Conservation (phyloP, 345 rosid species). For the Zanthoxylum bungeanum region DNA sequence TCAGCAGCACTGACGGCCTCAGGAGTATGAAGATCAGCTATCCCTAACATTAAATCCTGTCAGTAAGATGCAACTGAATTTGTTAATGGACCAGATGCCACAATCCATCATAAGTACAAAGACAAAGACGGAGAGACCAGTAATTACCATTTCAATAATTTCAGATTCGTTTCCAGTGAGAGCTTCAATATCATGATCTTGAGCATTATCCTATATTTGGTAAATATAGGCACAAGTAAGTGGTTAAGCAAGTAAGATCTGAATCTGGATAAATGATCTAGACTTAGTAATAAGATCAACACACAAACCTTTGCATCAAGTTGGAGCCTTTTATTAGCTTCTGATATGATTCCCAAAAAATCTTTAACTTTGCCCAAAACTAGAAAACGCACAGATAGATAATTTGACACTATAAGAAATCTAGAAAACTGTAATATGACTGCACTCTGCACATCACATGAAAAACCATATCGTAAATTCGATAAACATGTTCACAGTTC, state of each 20-base stretch:
- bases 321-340: conserved; percentile 62
- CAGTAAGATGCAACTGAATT: not conserved
- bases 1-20: conserved; percentile 86
- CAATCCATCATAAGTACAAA: not conserved
- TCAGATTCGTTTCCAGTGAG: conserved; percentile 66
- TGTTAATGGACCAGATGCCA: not conserved
- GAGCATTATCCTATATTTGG: conserved; percentile 45
- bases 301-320: conserved; percentile 51
- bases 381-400: conserved; percentile 16
- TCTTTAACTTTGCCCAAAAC: conserved; percentile 71
- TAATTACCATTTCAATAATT: conserved; percentile 71
- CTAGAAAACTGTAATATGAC: not conserved
- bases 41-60: conserved; percentile 85
- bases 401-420: not conserved
- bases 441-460: not conserved
- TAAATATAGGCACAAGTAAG: not conserved
- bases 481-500: not conserved
- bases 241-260: not conserved
- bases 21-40: conserved; percentile 89
- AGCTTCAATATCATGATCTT: conserved; percentile 62
- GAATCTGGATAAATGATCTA: not conserved
- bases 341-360: conserved; percentile 65
- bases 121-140: not conserved
- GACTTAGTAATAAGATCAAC: not conserved
- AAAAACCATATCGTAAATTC: not conserved